Percentiles rank a stretch among this genome's conserved stretches.
Conservation (phyloP, 805 yeast genomes). For the Candida montana region DNA sequence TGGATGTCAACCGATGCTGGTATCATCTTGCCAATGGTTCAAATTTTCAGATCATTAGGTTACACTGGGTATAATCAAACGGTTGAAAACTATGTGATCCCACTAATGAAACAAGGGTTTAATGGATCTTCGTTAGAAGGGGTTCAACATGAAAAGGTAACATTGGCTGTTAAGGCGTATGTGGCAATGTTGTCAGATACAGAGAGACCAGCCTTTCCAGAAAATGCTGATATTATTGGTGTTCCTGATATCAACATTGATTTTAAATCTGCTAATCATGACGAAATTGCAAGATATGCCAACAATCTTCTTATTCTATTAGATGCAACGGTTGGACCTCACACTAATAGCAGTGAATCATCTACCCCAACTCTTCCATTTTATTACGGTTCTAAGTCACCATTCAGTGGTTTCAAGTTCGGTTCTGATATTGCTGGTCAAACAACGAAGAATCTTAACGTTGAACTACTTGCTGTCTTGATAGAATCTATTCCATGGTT, state of each 20-base stretch:
- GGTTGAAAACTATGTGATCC: conserved; percentile 71
- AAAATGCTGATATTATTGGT: conserved; percentile 28
- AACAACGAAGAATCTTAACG: conserved; percentile 33
- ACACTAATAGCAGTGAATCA: conserved; percentile 24
- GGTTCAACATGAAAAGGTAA: conserved; percentile 62
- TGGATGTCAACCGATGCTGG: conserved; percentile 69
- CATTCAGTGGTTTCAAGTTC: conserved; percentile 35
- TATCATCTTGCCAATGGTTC: conserved; percentile 61
- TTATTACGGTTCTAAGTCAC: conserved; percentile 28
- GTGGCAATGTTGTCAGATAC: conserved; percentile 64
- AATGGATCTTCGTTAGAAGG: conserved; percentile 56
- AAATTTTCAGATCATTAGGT: conserved; percentile 72
- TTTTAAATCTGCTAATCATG: conserved; percentile 43
- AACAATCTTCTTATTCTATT: conserved; percentile 50
- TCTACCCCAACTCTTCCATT: conserved; percentile 31
- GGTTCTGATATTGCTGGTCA: conserved; percentile 36
- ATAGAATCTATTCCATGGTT: conserved; percentile 76
- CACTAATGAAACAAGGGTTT: conserved; percentile 58
- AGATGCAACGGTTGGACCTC: conserved; percentile 52
- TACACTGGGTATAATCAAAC: conserved; percentile 73
- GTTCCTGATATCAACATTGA: conserved; percentile 29
- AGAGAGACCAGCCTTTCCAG: conserved; percentile 74
- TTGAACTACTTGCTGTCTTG: conserved; percentile 63
- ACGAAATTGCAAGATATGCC: conserved; percentile 60
- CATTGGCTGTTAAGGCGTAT: conserved; percentile 67